A percentile compares a stretch with the other conserved stretches of the same genome.
Conservation (phyloP, 2,329 filamentous ascomycete genomes). For the Alternaria triticina region DNA sequence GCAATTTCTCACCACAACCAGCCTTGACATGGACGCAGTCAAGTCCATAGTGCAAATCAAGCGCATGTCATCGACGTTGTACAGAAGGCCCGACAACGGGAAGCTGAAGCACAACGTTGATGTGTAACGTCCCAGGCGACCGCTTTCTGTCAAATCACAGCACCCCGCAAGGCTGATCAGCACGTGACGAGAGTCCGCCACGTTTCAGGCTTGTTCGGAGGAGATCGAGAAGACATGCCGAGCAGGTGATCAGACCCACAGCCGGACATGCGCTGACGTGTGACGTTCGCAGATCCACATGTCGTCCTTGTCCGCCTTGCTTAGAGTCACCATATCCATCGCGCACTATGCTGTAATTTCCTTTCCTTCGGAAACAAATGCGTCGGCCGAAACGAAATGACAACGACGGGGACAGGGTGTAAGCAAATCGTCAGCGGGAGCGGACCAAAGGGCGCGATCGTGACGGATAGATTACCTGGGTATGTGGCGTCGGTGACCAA, state of each 20-base stretch:
- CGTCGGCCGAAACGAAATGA: slow-evolving; percentile 16
- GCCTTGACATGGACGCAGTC: background rate
- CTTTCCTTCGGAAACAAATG: slow-evolving; percentile 8
- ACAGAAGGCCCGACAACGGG: background rate
- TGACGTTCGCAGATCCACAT: slow-evolving; percentile 21
- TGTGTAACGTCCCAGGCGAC: slow-evolving; percentile 21
- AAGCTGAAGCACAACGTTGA: slow-evolving; percentile 25
- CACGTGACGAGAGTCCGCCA: slow-evolving; percentile 24
- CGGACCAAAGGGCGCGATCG: slow-evolving; percentile 12
- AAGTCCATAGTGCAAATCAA: background rate
- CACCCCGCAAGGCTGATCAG: slow-evolving; percentile 13
- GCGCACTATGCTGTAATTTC: slow-evolving; percentile 3
- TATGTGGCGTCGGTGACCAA: slow-evolving; percentile 19
- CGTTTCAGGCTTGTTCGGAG: slow-evolving; percentile 25
- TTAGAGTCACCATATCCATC: slow-evolving; percentile 12
- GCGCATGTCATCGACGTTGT: background rate
- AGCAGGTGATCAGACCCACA: slow-evolving; percentile 11
- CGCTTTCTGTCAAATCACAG: slow-evolving; percentile 20
- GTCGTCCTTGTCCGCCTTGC: slow-evolving; percentile 9
- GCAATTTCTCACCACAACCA: background rate
- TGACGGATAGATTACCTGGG: slow-evolving; percentile 29
- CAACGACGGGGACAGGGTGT: slow-evolving; percentile 13
- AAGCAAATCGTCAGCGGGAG: slow-evolving; percentile 16
- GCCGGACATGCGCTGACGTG: slow-evolving; percentile 25
- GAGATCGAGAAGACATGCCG: slow-evolving; percentile 13